A percentile compares a stretch with the other conserved stretches of the same genome.
These are phyloP conservation scores for Ascochyta fabae DNA, from an alignment of 2,329 filamentous ascomycete species.

Conservation along the genomic window DNA sequence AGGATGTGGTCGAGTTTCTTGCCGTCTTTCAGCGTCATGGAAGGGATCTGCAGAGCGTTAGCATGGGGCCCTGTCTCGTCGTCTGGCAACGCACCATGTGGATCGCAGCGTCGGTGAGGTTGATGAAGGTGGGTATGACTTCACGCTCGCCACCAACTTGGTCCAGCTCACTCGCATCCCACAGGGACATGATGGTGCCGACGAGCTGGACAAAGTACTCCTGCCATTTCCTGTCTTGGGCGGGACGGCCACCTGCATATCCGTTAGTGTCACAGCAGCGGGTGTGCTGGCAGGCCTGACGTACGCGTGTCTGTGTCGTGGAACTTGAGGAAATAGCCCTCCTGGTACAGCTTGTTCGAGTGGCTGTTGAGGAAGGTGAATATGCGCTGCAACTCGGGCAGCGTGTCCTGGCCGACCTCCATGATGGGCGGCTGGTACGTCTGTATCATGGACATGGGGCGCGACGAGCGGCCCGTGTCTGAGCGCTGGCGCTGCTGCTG, in stretches of 20 bases:
- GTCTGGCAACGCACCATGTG: constrained; percentile 77
- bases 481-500: constrained; percentile 50
- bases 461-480: constrained; percentile 62
- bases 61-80: not conserved
- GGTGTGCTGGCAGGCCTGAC: constrained; percentile 47
- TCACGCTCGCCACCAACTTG: constrained; percentile 83
- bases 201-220: constrained; percentile 98
- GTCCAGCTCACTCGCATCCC: constrained; percentile 93
- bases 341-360: constrained; percentile 94
- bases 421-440: constrained; percentile 85
- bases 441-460: constrained; percentile 85
- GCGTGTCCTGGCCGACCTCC: constrained; percentile 82
- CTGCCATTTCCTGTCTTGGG: constrained; percentile 85
- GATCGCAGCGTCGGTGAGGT: constrained; percentile 94
- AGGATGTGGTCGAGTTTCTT: constrained; percentile 92
- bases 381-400: constrained; percentile 91
- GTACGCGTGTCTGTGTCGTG: constrained; percentile 91
- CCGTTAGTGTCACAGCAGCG: constrained; percentile 29
- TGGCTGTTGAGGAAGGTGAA: constrained; percentile 95
- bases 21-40: constrained; percentile 83
- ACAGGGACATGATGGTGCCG: constrained; percentile 91
- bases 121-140: constrained; percentile 91
- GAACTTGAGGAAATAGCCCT: constrained; percentile 96
- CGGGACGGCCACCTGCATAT: constrained; percentile 78
- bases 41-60: constrained; percentile 59